Conservation (phyloP, 441 rosid species). For the Mallotus repandus region DNA sequence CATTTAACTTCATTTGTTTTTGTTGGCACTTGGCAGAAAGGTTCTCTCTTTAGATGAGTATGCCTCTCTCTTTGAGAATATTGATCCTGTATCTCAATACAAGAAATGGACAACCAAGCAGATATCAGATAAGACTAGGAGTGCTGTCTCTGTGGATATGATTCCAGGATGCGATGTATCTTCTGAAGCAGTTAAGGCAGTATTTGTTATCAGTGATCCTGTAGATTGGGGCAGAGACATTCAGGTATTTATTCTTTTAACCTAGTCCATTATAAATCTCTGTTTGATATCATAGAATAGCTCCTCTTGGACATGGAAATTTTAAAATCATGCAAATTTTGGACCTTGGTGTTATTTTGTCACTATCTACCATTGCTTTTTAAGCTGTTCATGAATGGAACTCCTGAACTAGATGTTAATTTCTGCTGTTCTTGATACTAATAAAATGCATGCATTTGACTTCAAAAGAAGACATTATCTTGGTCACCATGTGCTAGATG, state of each 20-base stretch:
- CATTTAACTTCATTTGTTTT: conserved; percentile 2
- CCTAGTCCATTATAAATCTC: neutral
- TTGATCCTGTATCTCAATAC: conserved; percentile 57
- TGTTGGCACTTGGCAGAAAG: conserved; percentile 36
- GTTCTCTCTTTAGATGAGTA: conserved; percentile 52
- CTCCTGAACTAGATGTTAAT: neutral
- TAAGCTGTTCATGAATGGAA: neutral
- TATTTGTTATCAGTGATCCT: conserved; percentile 59
- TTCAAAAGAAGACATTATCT: neutral
- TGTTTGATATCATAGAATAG: neutral
- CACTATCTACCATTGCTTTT: neutral
- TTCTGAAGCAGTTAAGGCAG: conserved; percentile 44
- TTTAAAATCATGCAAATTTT: neutral
- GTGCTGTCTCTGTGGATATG: neutral
- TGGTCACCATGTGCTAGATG: too few species aligned
- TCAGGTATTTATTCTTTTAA: conserved; percentile 35
- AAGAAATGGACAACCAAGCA: conserved; percentile 44
- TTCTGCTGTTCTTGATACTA: too few species aligned
- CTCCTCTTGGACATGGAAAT: neutral
- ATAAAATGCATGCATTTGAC: neutral
- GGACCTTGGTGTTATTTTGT: neutral
- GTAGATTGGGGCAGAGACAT: conserved; percentile 69
- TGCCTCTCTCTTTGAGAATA: conserved; percentile 45
- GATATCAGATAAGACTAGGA: conserved; percentile 14
- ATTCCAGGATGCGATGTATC: conserved; percentile 26